These are phyloP conservation scores for Trichoderma asperelloides DNA, from an alignment of 495 filamentous ascomycete species.

Conservation along the genomic window DNA sequence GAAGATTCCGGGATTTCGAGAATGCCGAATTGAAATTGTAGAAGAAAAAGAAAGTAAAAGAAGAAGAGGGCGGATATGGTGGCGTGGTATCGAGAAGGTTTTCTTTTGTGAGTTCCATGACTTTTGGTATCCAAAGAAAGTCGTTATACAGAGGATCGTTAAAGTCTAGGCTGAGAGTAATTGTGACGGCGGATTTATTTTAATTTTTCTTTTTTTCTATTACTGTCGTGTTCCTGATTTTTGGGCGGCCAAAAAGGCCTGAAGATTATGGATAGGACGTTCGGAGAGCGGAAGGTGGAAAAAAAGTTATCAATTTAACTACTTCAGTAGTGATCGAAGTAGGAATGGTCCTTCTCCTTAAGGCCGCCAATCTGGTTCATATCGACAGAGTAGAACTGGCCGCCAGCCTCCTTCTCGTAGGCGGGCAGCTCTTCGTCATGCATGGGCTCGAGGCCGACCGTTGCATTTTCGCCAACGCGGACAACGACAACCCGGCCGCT, in stretches of 20 bases:
- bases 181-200: not conserved
- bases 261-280: not conserved
- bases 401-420: slow-evolving; percentile 66
- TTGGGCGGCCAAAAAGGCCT: not conserved
- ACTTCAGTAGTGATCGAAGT: slow-evolving; percentile 18
- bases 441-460: slow-evolving; percentile 79
- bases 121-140: slow-evolving; percentile 4
- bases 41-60: not conserved
- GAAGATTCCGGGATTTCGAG: not conserved
- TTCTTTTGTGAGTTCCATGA: not conserved
- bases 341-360: slow-evolving; percentile 65
- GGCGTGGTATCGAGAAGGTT: slow-evolving; percentile 1
- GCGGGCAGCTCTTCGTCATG: slow-evolving; percentile 74
- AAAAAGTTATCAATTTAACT: not conserved
- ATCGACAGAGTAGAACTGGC: slow-evolving; percentile 83
- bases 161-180: not conserved
- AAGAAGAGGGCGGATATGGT: not conserved
- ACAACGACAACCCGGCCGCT: slow-evolving; percentile 89
- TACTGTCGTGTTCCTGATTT: not conserved
- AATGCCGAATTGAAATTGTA: not conserved
- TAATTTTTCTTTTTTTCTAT: not conserved
- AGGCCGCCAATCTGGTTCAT: slow-evolving; percentile 90
- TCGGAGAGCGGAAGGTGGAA: not conserved
- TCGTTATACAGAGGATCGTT: slow-evolving; percentile 6
- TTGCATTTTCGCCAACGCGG: slow-evolving; percentile 71